Evolutionary conservation across 1,284 basidiomycete species (phyloP), one percentile per base, ranked within the genome.

Genomic region (Schizopora paradoxa): DNA sequence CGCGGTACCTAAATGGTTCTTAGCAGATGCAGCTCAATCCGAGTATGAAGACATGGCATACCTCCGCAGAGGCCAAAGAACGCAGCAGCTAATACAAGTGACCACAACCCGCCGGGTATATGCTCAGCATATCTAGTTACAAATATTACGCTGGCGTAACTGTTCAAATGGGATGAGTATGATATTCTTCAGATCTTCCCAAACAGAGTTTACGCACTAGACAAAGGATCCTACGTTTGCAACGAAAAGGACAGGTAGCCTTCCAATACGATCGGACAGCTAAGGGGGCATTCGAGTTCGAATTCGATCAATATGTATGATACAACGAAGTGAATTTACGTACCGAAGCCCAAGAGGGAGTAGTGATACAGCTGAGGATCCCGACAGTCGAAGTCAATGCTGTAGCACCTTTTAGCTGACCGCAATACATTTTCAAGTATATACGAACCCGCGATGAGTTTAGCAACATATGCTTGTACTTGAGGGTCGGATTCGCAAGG

Each of bases 281-380:
- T 88, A 55, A 41, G 29, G 45, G 8, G 16, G 28, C 22, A 21
- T 1, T 47, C 23, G 48, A 41, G 14, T 36, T 22, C n/a, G 34
- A 21, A 32, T 3, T 27, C 26, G 28, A 14, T 10, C 16, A 14
- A 7, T 25, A 2, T 2, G 1, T 19, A 18, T 31, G 35, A 19
- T 33, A 22, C 25, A 35, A 16, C n/a, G 16, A 18, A 43, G 27
- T 19, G 33, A 39, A 51, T 45, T 51, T 25, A 67, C 76, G 49
- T 61, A 82, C 84, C 41, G 82, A 74, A 43, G 86, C 86, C 92
- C 92, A 95, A 73, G 81, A 90, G 2, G 79, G 89, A 4, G 86
- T 84, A 1, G 89, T 91, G 33, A 93, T 57, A 54, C 79, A 81
- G 31, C 73, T 71, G 19, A 88, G 66, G 34, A 90, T 61, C 5